Evolutionary conservation across 208 protist species (phyloP), one percentile per base, ranked within the genome.

Genomic region (Leishmania guyanensis): DNA sequence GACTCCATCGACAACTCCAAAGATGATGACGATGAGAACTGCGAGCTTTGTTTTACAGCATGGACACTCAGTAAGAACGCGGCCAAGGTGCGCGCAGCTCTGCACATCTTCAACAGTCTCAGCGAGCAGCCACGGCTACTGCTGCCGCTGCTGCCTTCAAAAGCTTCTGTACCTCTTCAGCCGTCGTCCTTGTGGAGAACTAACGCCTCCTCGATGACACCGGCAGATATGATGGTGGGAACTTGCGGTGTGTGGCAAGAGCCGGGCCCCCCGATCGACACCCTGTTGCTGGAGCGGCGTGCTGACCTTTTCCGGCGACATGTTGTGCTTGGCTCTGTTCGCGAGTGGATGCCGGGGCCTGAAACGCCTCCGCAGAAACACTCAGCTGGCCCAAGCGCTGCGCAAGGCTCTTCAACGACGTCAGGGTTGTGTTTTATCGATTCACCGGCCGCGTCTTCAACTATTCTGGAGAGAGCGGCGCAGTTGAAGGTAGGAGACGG

Each of bases 31-130:
- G 79, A 85, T 0, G 65, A 14, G 48, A 82, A 82, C 36, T 78
- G 88, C 0, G 91, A 97, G 64, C 88, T 96, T 82, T 88, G 84
- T 62, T 94, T 94, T 74, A 96, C 94, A 2, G 84, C 89, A 16
- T 92, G 91, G 86, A 90, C 92, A 2, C 86, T 97, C 22, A 88
- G 81, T 54, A 86, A 75, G 66, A 91, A 97, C 73, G 80, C 78
- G 16, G 81, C 17, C 20, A 97, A 97, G 78, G 94, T 97, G 26
- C 88, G 78, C 0, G 88, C 85, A 12, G 94, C 94, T 43, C 83
- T 97, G 17, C 74, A 84, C 8, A 78, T 95, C 33, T 97, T 92
- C 89, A 97, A 97, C 85, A 87, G 84, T 65, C 94, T 92, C 77
- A 78, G 84, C 10, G 78, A 85, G 8, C 80, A 70, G 9, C 92